Conservation (phyloP, 805 yeast genomes). For the Teunomyces stri region DNA sequence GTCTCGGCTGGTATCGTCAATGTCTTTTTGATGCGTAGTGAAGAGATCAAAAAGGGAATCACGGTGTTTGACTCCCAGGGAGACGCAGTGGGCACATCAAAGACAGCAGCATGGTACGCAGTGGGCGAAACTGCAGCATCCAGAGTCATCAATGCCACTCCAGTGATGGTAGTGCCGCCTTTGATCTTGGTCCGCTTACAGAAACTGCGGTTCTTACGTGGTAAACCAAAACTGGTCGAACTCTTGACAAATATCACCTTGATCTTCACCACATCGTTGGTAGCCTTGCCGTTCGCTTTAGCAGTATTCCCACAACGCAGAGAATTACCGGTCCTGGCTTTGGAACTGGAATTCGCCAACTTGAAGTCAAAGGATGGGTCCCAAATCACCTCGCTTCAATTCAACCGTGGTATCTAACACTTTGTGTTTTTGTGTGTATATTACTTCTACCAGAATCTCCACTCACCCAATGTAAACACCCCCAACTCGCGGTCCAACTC, state of each 20-base stretch:
- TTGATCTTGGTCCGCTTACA: slow-evolving; percentile 77
- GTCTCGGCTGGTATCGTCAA: slow-evolving; percentile 96
- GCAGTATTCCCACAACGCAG: slow-evolving; percentile 94
- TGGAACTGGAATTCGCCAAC: slow-evolving; percentile 65
- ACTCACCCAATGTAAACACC: slow-evolving; percentile 37
- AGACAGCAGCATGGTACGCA: slow-evolving; percentile 85
- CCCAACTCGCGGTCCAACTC: slow-evolving; percentile 51
- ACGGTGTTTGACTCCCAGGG: slow-evolving; percentile 64
- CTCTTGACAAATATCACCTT: slow-evolving; percentile 79
- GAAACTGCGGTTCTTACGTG: slow-evolving; percentile 57
- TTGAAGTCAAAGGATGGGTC: slow-evolving; percentile 63
- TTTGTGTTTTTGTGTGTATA: not conserved
- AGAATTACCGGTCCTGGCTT: slow-evolving; percentile 49
- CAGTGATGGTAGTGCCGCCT: slow-evolving; percentile 96
- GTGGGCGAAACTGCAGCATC: slow-evolving; percentile 97
- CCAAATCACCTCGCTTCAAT: slow-evolving; percentile 60
- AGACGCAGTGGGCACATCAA: slow-evolving; percentile 64
- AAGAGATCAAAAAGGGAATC: slow-evolving; percentile 86
- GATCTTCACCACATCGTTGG: slow-evolving; percentile 80
- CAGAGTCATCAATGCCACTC: slow-evolving; percentile 93
- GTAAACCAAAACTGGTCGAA: slow-evolving; percentile 63
- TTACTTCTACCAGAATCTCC: slow-evolving; percentile 61
- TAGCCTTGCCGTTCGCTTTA: slow-evolving; percentile 89
- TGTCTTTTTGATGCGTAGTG: slow-evolving; percentile 94
- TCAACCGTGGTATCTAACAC: slow-evolving; percentile 87